phyloP scores from a whole-genome alignment of 805 yeast genomes.

The Candida adriatica region DNA sequence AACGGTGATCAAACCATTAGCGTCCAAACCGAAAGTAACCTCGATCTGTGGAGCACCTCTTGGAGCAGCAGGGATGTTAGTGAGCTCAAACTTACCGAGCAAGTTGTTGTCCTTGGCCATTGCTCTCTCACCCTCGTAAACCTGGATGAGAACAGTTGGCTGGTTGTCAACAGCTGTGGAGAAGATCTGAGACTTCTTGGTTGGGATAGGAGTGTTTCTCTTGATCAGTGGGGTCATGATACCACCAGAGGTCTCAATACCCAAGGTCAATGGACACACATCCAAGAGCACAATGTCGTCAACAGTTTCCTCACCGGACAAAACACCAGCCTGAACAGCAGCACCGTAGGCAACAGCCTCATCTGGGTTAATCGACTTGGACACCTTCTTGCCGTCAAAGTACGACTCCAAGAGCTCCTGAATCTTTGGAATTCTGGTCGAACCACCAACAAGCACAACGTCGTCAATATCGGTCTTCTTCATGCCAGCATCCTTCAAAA shows the following conservation, averaged over 20 bases:
- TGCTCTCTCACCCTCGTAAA: slow-evolving; percentile 94
- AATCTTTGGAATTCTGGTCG: slow-evolving; percentile 98
- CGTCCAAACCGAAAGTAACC: slow-evolving; percentile 83
- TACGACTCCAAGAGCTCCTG: slow-evolving; percentile 86
- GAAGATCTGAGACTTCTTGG: slow-evolving; percentile 90
- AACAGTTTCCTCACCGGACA: slow-evolving; percentile 92
- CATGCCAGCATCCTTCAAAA: slow-evolving; percentile 86
- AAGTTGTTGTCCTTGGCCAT: slow-evolving; percentile 89
- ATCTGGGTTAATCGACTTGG: slow-evolving; percentile 97
- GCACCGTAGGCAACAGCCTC: slow-evolving; percentile 99
- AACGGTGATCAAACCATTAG: slow-evolving; percentile 82
- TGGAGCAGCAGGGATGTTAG: slow-evolving; percentile 87
- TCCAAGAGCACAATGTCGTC: slow-evolving; percentile 86
- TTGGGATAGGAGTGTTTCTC: slow-evolving; percentile 94
- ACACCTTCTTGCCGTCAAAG: slow-evolving; percentile 93
- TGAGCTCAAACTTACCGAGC: slow-evolving; percentile 80
- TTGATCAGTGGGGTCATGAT: slow-evolving; percentile 93
- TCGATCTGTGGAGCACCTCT: slow-evolving; percentile 90
- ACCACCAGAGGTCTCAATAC: slow-evolving; percentile 97
- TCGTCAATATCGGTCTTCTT: slow-evolving; percentile 86
- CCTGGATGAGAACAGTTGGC: slow-evolving; percentile 91
- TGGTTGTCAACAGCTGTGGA: slow-evolving; percentile 96
- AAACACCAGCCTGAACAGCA: slow-evolving; percentile 97
- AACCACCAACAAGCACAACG: slow-evolving; percentile 97
- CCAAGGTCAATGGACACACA: slow-evolving; percentile 89